Base-by-base conservation (phyloP, 768 basidiomycete genomes). In the Suillus plorans region DNA sequence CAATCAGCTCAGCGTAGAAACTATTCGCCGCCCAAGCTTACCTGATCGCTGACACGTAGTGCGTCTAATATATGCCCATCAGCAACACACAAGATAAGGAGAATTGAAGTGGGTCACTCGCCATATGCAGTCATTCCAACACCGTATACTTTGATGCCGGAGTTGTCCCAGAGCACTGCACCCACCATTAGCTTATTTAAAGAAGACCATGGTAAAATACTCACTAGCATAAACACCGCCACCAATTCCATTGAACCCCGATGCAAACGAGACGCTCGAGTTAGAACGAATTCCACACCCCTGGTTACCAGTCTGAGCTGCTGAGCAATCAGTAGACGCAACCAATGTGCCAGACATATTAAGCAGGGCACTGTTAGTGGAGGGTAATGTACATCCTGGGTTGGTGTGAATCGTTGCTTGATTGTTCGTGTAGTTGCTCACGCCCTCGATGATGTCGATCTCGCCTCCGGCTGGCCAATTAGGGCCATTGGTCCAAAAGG, bases 191-290 rank as follows among this genome's bases (percentile, higher is more conserved):
- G 66, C 61, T 63, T 59, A 66, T 56, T 60, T 61, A 64, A 36
- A 63, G 18, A 47, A 68, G 61, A 63, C 18, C 63, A 58, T 16
- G 14, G 36, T 55, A 55, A 14, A 39, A 62, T 28, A 85, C 92
- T 75, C 72, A 95, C 93, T 93, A 60, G 91, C 91, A 78, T 94
- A 97, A 60, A 94, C 90, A 69, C 95, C 95, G 53, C 95, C 95
- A 12, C 87, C 86, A 68, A 84, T 88, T n/a, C 72, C 74, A 76
- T 98, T 98, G 81, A 96, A 98, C 14, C 81, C 86, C n/a, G 82
- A 76, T n/a, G 96, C 95, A 72, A 91, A 97, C 2, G 89, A 89
- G 64, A 85, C 87, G 61, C 75, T 78, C 60, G 81, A 79, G 39
- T 75, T 73, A 10, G 89, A 85, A 12, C 89, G 87, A 45, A 91